Evolutionary conservation across 2,329 filamentous ascomycete species (phyloP), one percentile per base, ranked within the genome.

Genomic region (Colletotrichum agaves): DNA sequence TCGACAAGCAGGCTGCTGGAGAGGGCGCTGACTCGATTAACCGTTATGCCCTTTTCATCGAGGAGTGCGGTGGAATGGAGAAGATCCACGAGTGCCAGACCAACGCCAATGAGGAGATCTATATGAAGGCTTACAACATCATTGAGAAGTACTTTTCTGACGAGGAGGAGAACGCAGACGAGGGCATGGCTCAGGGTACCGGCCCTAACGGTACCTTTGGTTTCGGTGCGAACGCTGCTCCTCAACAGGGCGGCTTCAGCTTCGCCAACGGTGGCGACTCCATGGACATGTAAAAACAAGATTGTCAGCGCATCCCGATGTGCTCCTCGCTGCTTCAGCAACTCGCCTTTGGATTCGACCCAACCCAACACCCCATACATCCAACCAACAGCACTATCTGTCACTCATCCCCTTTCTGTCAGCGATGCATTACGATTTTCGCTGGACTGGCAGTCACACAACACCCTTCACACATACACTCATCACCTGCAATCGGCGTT

Each of bases 71-170:
- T 76, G 96, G 96, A 73, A 99, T 99, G 96, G 96, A 98, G 86
- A 98, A 98, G 91, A 98, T 99, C 74, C 96, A 99, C 83, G 95
- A 98, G 75, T 98, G 96, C 88, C 96, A 99, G 86, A 98, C 97
- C 85, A 99, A 99, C 76, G 95, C 95, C 85, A 99, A 99, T 83
- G 96, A 99, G 84, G 96, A 99, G 83, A 99, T 99, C 75, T 99
- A 99, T 87, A 98, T 99, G 95, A 99, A 99, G 90, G 96, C 96
- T 0, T 99, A 98, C 88, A 98, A 97, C 88, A 99, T 99, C 82
- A 99, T 99, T 73, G 96, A 99, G 87, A 98, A 98, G 86, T 99
- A 99, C 88, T 99, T 99, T 85, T 98, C 94, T 0, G 96, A 99
- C 76, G 96, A 99, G 73, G 96, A 98, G 63, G 96, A 97, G 78